phyloP scores from a whole-genome alignment of 148 eudicot species.

The Selenicereus undatus region DNA sequence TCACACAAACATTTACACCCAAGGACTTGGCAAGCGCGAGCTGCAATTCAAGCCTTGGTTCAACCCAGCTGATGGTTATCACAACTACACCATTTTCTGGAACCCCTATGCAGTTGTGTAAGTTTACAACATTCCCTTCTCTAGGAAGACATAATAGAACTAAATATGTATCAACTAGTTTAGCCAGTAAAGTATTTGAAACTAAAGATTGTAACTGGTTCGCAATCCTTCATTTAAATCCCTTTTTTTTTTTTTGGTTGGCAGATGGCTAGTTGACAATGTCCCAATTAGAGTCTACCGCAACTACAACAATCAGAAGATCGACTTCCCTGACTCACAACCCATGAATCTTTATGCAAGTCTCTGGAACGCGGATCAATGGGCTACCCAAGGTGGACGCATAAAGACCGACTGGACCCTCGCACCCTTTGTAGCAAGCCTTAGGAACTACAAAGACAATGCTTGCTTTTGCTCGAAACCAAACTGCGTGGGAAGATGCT shows the following conservation, averaged over 20 bases:
- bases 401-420: constrained; percentile 53
- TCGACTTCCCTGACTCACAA: constrained; percentile 50
- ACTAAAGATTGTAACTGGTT: too few species aligned
- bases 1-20: constrained; percentile 64
- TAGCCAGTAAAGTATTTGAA: too few species aligned
- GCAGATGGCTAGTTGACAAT: constrained; percentile 64
- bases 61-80: constrained; percentile 62
- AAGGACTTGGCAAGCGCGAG: constrained; percentile 59
- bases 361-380: constrained; percentile 66
- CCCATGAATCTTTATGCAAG: constrained; percentile 50
- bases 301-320: constrained; percentile 44
- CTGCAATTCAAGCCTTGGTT: constrained; percentile 75
- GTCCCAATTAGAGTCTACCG: constrained; percentile 61
- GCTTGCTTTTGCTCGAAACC: not conserved
- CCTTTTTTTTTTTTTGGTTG: not conserved
- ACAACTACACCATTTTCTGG: constrained; percentile 75
- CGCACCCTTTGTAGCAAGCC: constrained; percentile 37
- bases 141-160: not conserved
- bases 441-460: not conserved
- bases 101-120: constrained; percentile 51
- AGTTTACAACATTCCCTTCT: constrained; percentile 16
- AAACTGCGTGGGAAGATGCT: not conserved
- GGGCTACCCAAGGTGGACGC: constrained; percentile 71
- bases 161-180: too few species aligned
- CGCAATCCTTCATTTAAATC: too few species aligned